Base-by-base conservation (phyloP, 2,329 filamentous ascomycete species). In the Chaetomiaceae sp. region DNA sequence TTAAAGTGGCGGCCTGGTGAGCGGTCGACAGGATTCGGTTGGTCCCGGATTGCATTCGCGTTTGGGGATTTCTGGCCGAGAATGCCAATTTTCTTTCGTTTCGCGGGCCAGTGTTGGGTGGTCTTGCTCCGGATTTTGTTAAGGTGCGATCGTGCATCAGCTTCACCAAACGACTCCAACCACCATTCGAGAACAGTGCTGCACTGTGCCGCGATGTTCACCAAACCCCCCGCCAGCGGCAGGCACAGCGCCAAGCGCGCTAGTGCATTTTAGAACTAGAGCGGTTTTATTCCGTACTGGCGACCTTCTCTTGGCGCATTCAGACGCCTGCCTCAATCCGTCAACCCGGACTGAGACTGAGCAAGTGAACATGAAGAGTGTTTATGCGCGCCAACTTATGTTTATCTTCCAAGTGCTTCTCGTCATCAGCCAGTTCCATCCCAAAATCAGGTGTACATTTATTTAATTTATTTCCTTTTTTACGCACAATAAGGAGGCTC, bases 181-280 rank as follows among this genome's bases (percentile, higher is more conserved):
- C 27, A 30, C 44, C 27, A 21, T 23, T 33, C 30, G 30, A 33
- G 12, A 12, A 7, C 25, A n/a, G 25, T 27, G 6, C 25, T 12
- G 12, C 25, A 27, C 6, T 38, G 31, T 50, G 47, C 50, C 21
- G 39, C 51, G 30, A 56, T 42, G 47, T 41, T 50, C 51, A 50
- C 25, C n/a, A n/a, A 5, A 21, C 5, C 37, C 45, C 46, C 48
- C 45, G 51, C 33, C 38, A 38, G 37, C 43, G 40, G 49, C 40
- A 40, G 44, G 50, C 54, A 53, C 19, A 30, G 34, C 23, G 16
- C 37, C 27, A 19, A 40, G 33, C 5, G 10, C 37, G 23, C 49
- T 48, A 55, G 33, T 12, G 2, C 33, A 33, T 23, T 41, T 35
- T 14, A 8, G n/a, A 19, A 9, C 17, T 45, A 50, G 38, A n/a